Evolutionary conservation across 179 eudicot species (phyloP).

Genomic region (Drosera spatulata): DNA sequence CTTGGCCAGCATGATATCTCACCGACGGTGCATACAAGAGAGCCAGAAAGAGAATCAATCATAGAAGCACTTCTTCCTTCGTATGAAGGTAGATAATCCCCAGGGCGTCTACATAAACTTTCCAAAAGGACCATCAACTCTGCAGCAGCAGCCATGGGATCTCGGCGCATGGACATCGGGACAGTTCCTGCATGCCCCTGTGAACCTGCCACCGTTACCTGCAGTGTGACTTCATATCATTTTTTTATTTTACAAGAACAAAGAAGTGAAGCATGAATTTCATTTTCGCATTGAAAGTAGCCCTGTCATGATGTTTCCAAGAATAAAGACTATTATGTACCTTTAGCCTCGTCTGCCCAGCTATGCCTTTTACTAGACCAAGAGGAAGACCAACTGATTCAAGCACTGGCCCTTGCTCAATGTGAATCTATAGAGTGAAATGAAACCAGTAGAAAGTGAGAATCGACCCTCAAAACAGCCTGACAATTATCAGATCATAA

Average conservation of each 20-base stretch:
- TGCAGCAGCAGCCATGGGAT: constrained; percentile 96
- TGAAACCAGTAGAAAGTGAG: not conserved
- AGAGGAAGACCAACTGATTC: constrained; percentile 88
- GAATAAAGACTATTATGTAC: constrained; percentile 14
- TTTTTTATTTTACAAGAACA: no score
- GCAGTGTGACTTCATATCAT: constrained; percentile 7
- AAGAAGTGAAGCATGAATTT: no score
- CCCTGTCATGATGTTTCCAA: no score
- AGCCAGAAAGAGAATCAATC: constrained; percentile 57
- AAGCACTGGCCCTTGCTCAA: constrained; percentile 95
- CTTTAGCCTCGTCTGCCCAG: constrained; percentile 91
- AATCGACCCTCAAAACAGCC: not conserved
- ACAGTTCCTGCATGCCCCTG: constrained; percentile 99
- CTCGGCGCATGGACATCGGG: constrained; percentile 94
- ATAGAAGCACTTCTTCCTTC: constrained; percentile 44
- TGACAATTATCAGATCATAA: not conserved
- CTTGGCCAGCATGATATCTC: constrained; percentile 96
- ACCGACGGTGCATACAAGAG: constrained; percentile 98
- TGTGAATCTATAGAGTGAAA: constrained; percentile 56
- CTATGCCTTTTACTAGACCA: constrained; percentile 91
- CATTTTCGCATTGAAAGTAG: no score
- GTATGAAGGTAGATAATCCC: constrained; percentile 50
- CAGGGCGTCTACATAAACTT: constrained; percentile 67
- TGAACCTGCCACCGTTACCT: constrained; percentile 90
- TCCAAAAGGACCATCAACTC: constrained; percentile 79